These are phyloP conservation scores for Pythium sukuiense DNA, from an alignment of 352 stramenopile genomes.

Conservation along the genomic window DNA sequence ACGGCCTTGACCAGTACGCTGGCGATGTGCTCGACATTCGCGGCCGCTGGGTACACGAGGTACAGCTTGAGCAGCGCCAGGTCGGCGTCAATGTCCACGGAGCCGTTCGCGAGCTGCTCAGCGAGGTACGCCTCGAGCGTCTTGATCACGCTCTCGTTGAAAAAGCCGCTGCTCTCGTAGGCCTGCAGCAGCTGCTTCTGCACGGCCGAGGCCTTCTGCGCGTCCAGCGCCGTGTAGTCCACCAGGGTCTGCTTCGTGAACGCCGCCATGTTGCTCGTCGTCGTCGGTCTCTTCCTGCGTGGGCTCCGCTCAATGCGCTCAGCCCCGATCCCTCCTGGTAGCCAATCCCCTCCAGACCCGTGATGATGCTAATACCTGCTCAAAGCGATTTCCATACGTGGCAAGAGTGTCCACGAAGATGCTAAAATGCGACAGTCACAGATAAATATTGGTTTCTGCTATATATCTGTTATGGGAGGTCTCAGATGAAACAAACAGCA, in stretches of 20 bases:
- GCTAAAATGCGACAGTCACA: too few species aligned
- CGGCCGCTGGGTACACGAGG: slow-evolving; percentile 60
- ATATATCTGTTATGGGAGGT: background rate
- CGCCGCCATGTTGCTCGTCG: slow-evolving; percentile 45
- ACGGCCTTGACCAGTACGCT: slow-evolving; percentile 76
- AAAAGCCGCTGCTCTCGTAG: slow-evolving; percentile 50
- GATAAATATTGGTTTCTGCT: too few species aligned
- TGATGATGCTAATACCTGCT: background rate
- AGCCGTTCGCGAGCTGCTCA: slow-evolving; percentile 66
- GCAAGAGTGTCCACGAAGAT: background rate
- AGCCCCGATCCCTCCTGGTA: slow-evolving; percentile 17
- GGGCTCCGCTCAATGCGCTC: background rate
- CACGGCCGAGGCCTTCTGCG: slow-evolving; percentile 36
- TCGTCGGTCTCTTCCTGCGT: slow-evolving; percentile 5
- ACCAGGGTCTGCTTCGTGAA: slow-evolving; percentile 66
- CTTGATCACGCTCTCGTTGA: slow-evolving; percentile 44
- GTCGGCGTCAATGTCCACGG: slow-evolving; percentile 74
- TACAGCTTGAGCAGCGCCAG: slow-evolving; percentile 85
- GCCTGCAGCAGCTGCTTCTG: slow-evolving; percentile 61
- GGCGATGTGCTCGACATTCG: slow-evolving; percentile 58
- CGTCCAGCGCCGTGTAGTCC: slow-evolving; percentile 52
- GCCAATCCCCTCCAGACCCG: slow-evolving; percentile 32
- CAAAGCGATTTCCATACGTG: background rate
- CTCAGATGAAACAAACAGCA: too few species aligned
- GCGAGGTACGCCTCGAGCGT: slow-evolving; percentile 69